Conservation (phyloP, 805 yeast genomes). For the Candida insectorum region DNA sequence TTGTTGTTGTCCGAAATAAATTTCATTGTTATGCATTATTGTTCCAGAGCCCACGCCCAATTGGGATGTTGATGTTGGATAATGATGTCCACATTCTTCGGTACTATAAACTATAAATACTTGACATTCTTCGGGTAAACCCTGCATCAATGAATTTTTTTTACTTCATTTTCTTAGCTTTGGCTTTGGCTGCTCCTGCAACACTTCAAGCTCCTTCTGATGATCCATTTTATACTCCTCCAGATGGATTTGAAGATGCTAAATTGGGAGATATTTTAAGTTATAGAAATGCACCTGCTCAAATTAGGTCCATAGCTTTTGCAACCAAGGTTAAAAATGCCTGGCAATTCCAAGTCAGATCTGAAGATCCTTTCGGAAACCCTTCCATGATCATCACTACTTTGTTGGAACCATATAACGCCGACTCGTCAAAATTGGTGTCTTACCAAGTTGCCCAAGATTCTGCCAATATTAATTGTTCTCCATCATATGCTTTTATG, state of each 20-base stretch:
- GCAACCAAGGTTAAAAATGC: slow-evolving; percentile 18
- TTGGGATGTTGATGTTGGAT: too few relatives aligned
- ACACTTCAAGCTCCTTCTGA: slow-evolving; percentile 10
- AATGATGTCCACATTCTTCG: too few relatives aligned
- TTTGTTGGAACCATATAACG: slow-evolving; percentile 26
- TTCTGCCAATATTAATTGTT: slow-evolving; percentile 22
- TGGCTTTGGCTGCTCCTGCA: slow-evolving; percentile 4
- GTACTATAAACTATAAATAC: too few relatives aligned
- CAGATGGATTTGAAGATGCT: slow-evolving; percentile 17
- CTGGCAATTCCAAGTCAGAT: slow-evolving; percentile 21
- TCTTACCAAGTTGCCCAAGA: slow-evolving; percentile 29
- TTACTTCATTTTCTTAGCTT: too few relatives aligned
- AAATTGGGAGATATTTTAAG: slow-evolving; percentile 22
- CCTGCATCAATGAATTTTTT: too few relatives aligned
- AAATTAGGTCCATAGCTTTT: slow-evolving; percentile 14
- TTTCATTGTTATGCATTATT: too few relatives aligned
- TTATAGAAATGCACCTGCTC: slow-evolving; percentile 17
- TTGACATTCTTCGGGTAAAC: too few relatives aligned
- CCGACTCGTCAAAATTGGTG: slow-evolving; percentile 22
- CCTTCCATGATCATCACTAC: slow-evolving; percentile 24
- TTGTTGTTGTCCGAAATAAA: too few relatives aligned
- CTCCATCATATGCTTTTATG: slow-evolving; percentile 23
- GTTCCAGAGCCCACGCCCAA: too few relatives aligned
- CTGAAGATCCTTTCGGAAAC: slow-evolving; percentile 22
- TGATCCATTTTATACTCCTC: slow-evolving; percentile 24